Percentiles rank a stretch among this genome's conserved stretches.
Evolutionary conservation across 176 grass and related monocot genomes (phyloP).

Genomic region (Eleusine indica): DNA sequence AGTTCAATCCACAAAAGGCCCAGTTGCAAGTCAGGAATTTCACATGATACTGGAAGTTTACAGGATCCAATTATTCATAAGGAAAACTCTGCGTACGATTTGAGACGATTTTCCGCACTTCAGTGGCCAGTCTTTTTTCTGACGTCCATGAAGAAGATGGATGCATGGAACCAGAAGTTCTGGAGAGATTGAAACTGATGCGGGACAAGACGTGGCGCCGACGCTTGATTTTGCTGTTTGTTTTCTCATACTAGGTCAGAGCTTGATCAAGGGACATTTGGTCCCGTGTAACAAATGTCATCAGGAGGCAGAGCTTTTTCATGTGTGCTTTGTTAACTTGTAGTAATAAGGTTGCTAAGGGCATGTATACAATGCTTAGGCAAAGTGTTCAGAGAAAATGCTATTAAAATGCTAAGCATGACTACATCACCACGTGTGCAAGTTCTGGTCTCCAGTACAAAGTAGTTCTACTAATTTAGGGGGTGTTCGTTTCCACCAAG

Average conservation of each 20-base stretch:
- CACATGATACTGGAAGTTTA: background rate
- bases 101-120: background rate
- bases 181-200: background rate
- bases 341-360: background rate
- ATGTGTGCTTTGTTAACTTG: background rate
- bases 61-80: background rate
- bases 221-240: background rate
- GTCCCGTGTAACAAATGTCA: background rate
- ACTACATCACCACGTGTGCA: background rate
- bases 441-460: background rate
- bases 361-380: background rate
- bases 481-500: too few relatives aligned
- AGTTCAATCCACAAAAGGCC: background rate
- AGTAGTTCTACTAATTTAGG: background rate
- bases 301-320: background rate
- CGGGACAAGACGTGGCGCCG: background rate
- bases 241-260: background rate
- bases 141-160: background rate
- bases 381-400: background rate
- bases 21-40: background rate
- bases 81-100: too few relatives aligned
- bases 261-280: background rate
- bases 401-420: background rate
- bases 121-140: background rate
- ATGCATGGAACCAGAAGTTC: background rate